Evolutionary conservation across 2,329 filamentous ascomycete species (phyloP).

Genomic region (Clonostachys rhizophaga): DNA sequence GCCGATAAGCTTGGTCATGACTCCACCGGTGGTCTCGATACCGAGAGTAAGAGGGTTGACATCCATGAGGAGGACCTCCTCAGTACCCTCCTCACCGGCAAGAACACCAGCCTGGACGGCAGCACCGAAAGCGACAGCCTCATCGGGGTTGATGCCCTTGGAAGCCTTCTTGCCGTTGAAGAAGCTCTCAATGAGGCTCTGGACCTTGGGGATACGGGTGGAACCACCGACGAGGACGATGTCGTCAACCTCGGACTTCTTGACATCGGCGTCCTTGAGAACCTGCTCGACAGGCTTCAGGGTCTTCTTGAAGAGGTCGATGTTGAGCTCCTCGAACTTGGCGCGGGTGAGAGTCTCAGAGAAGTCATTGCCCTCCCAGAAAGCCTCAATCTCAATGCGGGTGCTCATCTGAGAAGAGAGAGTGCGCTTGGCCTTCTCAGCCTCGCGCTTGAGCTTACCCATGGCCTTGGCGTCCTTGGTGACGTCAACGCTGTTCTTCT

Average conservation of each 20-base stretch:
- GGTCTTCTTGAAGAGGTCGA: conserved; percentile 98
- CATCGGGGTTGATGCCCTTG: conserved; percentile 99
- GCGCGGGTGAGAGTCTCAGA: conserved; percentile 96
- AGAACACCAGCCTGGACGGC: conserved; percentile 96
- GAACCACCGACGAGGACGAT: conserved; percentile 98
- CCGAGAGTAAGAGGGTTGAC: conserved; percentile 94
- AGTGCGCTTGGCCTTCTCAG: conserved; percentile 98
- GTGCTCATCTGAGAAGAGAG: conserved; percentile 92
- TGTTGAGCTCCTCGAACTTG: conserved; percentile 99
- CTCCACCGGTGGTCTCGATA: conserved; percentile 95
- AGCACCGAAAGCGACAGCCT: conserved; percentile 96
- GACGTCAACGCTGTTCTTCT: conserved; percentile 91
- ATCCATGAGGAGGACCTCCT: conserved; percentile 88
- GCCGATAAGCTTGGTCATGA: conserved; percentile 96
- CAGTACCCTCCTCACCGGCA: conserved; percentile 78
- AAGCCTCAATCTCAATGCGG: conserved; percentile 93
- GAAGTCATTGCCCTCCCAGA: conserved; percentile 96
- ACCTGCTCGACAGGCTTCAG: conserved; percentile 98
- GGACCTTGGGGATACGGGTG: conserved; percentile 98
- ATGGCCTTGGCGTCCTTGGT: conserved; percentile 95
- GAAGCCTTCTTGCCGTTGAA: conserved; percentile 94
- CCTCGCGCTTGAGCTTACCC: conserved; percentile 99
- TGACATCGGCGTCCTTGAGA: conserved; percentile 94
- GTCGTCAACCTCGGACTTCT: conserved; percentile 92
- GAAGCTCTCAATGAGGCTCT: conserved; percentile 90